phyloP scores from a whole-genome alignment of 2,329 filamentous ascomycete genomes.

The Emergomyces pasteurianus region DNA sequence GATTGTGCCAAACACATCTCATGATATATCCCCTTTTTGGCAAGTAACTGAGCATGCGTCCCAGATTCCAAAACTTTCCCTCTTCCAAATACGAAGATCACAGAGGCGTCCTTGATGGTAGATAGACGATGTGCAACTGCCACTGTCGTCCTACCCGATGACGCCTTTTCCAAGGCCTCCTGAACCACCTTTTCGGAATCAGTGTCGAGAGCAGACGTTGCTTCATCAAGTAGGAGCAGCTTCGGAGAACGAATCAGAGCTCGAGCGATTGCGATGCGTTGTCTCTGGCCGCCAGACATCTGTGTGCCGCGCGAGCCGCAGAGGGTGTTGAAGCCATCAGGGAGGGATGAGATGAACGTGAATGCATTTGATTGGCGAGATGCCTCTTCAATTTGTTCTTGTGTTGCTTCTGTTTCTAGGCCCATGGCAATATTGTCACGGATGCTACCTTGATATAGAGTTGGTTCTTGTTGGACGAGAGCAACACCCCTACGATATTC shows the following conservation, averaged over 20 bases:
- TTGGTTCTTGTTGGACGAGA: slow-evolving; percentile 63
- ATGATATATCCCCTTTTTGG: slow-evolving; percentile 19
- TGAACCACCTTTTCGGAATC: slow-evolving; percentile 25
- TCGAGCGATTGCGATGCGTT: slow-evolving; percentile 33
- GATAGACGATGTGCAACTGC: slow-evolving; percentile 80
- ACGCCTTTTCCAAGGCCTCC: slow-evolving; percentile 31
- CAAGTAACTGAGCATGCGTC: slow-evolving; percentile 29
- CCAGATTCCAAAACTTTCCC: slow-evolving; percentile 30
- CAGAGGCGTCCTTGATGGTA: slow-evolving; percentile 75
- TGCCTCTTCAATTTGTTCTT: slow-evolving; percentile 22
- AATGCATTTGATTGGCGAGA: slow-evolving; percentile 27
- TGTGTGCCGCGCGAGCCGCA: slow-evolving; percentile 24
- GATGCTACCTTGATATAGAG: slow-evolving; percentile 57
- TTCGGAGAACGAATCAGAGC: slow-evolving; percentile 30
- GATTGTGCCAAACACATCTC: slow-evolving; percentile 19
- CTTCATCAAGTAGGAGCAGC: slow-evolving; percentile 33
- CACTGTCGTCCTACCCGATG: slow-evolving; percentile 70
- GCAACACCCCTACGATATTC: slow-evolving; percentile 54
- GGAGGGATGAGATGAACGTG: slow-evolving; percentile 28
- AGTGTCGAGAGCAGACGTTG: slow-evolving; percentile 30
- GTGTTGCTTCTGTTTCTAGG: slow-evolving; percentile 13
- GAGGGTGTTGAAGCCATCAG: slow-evolving; percentile 25
- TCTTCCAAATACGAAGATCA: slow-evolving; percentile 52
- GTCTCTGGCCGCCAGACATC: slow-evolving; percentile 31
- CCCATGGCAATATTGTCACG: slow-evolving; percentile 59